Evolutionary conservation across 129 eudicot species (phyloP).

Genomic region (Calendula officinalis): DNA sequence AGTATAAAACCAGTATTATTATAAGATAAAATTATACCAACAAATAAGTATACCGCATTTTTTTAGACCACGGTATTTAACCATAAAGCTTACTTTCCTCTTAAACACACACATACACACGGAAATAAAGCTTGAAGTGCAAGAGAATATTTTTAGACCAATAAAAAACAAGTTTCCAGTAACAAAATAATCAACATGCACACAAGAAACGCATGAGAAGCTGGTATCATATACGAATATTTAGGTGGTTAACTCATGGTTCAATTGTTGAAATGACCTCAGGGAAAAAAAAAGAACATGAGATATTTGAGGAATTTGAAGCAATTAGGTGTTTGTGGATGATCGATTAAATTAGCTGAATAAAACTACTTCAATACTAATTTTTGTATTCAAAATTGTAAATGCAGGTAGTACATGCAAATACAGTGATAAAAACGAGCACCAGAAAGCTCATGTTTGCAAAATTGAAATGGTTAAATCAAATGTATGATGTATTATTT

Average conservation of each 20-base stretch:
- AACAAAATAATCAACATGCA: background rate
- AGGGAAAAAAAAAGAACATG: background rate
- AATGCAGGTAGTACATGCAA: background rate
- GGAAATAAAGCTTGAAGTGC: background rate
- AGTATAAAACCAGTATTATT: background rate
- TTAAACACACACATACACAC: no score
- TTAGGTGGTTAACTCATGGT: background rate
- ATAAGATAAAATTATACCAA: background rate
- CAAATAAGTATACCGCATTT: background rate
- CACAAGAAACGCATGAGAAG: slow-evolving; percentile 4
- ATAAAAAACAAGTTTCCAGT: background rate
- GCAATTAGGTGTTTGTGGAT: background rate
- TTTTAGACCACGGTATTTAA: background rate
- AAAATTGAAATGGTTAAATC: background rate
- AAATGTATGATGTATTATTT: no score
- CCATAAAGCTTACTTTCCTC: background rate
- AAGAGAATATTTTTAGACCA: background rate
- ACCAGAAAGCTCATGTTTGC: background rate
- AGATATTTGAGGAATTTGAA: background rate
- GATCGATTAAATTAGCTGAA: background rate
- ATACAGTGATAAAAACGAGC: background rate
- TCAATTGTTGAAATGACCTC: background rate
- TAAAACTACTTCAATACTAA: background rate
- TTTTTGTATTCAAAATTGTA: background rate
- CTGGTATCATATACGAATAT: background rate